These are phyloP conservation scores for Leptographium flavum DNA, from an alignment of 2,329 filamentous ascomycete genomes.

Conservation along the genomic window DNA sequence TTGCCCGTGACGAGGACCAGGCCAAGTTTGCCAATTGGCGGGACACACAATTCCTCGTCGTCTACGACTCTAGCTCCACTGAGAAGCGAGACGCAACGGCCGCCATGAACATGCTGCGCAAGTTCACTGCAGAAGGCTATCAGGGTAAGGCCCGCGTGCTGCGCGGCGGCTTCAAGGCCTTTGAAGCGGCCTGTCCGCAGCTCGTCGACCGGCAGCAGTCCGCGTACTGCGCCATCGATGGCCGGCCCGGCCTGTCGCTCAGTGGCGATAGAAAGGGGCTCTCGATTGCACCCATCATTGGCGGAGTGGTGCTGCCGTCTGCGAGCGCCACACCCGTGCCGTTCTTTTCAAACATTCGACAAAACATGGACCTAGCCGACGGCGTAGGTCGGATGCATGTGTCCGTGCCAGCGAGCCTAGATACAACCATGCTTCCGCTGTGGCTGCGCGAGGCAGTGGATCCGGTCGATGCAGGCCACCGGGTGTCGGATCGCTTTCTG, in stretches of 20 bases:
- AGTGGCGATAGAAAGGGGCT: constrained; percentile 29
- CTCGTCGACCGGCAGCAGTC: constrained; percentile 41
- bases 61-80: constrained; percentile 69
- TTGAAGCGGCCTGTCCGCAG: constrained; percentile 51
- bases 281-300: constrained; percentile 61
- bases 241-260: constrained; percentile 33
- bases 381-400: constrained; percentile 76
- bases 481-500: constrained; percentile 71
- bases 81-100: constrained; percentile 69
- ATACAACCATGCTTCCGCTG: constrained; percentile 43
- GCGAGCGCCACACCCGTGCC: constrained; percentile 60
- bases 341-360: constrained; percentile 91
- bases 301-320: constrained; percentile 70
- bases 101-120: constrained; percentile 79
- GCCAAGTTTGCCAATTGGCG: constrained; percentile 65
- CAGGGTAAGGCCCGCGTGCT: constrained; percentile 59
- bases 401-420: constrained; percentile 28
- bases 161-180: constrained; percentile 66
- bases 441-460: constrained; percentile 66
- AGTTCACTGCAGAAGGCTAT: constrained; percentile 79
- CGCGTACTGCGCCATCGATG: constrained; percentile 11
- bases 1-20: constrained; percentile 57
- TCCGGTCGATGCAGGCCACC: constrained; percentile 58
- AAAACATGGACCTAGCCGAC: constrained; percentile 89
- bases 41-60: constrained; percentile 60